Base-by-base conservation (phyloP, 2,329 filamentous ascomycete species). In the Fusarium miscanthi region DNA sequence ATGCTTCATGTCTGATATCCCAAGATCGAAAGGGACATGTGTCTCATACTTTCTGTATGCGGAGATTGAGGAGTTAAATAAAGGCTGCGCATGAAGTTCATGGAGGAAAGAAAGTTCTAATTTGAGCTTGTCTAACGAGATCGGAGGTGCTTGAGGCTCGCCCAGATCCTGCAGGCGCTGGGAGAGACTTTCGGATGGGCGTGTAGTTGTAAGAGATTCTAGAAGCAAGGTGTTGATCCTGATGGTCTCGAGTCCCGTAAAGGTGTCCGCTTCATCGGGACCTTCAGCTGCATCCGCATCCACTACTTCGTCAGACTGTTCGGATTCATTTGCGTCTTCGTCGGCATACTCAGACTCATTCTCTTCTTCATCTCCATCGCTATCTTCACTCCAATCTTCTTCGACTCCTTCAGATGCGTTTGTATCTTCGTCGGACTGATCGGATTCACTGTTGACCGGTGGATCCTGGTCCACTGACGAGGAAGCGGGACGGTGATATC, bases 401-500 rank as follows among this genome's bases (percentile, higher is more conserved):
- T 27, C 27, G 27, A 27, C 27, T 27, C 27, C 27, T 27, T 27
- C 27, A 27, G 27, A 27, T 27, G 27, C 27, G 27, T 27, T 27
- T 27, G 27, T 27, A 27, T 11, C 30, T 31, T 31, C 30, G 30
- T 11, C 30, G 10, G 30, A 31, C 30, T 31, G 30, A 31, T 31
- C 27, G 27, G 5, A 27, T 27, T 27, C 27, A 27, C 27, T 27
- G 27, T 27, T 27, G 27, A 27, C 27, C 27, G 8, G 8, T 27
- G 27, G 27, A 27, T 27, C 27, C 27, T 27, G 27, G 27, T 27
- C 27, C 27, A 27, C 27, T 27, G 27, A 27, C 27, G 27, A 27
- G 27, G 27, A 27, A 27, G 27, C 5, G 27, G 43, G 43, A 16
- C 1, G 0, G 0, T 30, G 45, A 48, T 48, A 30, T 0, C 45